Evolutionary conservation across 306 rosid species (phyloP).

Genomic region (Cucurbita pepo): DNA sequence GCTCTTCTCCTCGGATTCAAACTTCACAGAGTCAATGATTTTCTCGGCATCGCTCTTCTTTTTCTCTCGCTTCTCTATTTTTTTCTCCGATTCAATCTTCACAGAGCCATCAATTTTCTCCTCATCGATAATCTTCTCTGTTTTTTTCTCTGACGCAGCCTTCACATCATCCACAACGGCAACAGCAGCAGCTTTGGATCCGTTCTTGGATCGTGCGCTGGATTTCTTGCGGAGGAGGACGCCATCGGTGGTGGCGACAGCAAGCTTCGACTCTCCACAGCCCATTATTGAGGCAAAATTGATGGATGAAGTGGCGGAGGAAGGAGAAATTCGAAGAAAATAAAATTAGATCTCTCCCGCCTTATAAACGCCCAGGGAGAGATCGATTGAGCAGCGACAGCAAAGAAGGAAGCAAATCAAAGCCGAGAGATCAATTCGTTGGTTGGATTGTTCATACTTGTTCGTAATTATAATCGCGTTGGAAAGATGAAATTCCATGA

Average conservation of each 20-base stretch:
- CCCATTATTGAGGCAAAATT: conserved; percentile 28
- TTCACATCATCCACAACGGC: not conserved
- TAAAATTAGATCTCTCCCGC: not conserved
- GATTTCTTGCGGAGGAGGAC: conserved; percentile 34
- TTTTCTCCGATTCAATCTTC: not conserved
- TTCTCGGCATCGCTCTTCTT: not conserved
- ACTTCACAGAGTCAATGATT: not conserved
- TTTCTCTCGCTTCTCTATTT: not conserved
- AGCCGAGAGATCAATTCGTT: not conserved
- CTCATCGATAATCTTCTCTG: not conserved
- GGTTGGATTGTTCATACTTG: not conserved
- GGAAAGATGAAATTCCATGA: not conserved
- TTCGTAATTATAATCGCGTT: too few relatives aligned
- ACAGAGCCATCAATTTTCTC: not conserved
- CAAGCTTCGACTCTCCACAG: conserved; percentile 70
- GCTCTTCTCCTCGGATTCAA: not conserved
- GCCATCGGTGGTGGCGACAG: conserved; percentile 42
- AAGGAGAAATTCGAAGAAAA: not conserved
- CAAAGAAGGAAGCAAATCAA: not conserved
- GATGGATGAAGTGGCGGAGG: not conserved
- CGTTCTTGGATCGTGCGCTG: conserved; percentile 9
- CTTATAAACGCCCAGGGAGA: not conserved
- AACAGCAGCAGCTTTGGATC: not conserved
- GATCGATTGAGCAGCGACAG: not conserved
- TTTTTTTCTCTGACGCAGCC: not conserved